phyloP scores from a whole-genome alignment of 2,329 filamentous ascomycete species.

The Microdochium nivale region DNA sequence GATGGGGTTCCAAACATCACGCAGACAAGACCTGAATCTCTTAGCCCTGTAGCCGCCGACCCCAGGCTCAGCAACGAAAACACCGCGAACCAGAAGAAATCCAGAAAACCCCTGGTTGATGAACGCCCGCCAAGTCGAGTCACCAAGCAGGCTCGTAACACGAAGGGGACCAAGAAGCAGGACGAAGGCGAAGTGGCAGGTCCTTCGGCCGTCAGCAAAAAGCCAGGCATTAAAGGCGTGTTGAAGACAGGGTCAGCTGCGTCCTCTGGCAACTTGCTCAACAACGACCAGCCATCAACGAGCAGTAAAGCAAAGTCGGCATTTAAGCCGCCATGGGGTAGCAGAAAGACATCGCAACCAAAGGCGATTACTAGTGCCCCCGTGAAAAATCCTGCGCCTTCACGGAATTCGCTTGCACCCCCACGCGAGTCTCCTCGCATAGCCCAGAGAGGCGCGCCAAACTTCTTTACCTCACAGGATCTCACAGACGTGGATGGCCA shows the following conservation, averaged over 20 bases:
- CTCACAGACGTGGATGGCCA: conserved; percentile 16
- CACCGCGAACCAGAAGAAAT: conserved; percentile 12
- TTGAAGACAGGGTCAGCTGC: conserved; percentile 41
- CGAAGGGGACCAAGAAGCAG: conserved; percentile 17
- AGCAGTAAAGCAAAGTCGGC: conserved; percentile 11
- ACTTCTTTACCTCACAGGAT: conserved; percentile 29
- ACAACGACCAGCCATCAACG: conserved; percentile 29
- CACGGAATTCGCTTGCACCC: conserved; percentile 20
- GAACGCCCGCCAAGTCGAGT: not conserved
- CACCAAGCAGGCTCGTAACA: conserved; percentile 10
- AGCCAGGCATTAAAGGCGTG: conserved; percentile 35
- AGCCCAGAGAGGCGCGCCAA: conserved; percentile 26
- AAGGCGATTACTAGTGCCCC: conserved; percentile 3
- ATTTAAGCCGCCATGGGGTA: conserved; percentile 13
- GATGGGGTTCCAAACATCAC: not conserved
- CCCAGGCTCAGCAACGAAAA: not conserved
- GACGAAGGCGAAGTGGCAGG: conserved; percentile 14
- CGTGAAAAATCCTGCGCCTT: conserved; percentile 13
- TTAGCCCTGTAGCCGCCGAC: not conserved
- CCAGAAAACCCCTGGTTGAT: conserved; percentile 6
- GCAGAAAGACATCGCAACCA: conserved; percentile 12
- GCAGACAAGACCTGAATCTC: not conserved
- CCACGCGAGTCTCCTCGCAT: conserved; percentile 23
- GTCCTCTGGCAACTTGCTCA: conserved; percentile 38
- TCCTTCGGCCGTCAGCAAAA: conserved; percentile 32